Conservation (phyloP, 768 basidiomycete species). For the Russula virescens region DNA sequence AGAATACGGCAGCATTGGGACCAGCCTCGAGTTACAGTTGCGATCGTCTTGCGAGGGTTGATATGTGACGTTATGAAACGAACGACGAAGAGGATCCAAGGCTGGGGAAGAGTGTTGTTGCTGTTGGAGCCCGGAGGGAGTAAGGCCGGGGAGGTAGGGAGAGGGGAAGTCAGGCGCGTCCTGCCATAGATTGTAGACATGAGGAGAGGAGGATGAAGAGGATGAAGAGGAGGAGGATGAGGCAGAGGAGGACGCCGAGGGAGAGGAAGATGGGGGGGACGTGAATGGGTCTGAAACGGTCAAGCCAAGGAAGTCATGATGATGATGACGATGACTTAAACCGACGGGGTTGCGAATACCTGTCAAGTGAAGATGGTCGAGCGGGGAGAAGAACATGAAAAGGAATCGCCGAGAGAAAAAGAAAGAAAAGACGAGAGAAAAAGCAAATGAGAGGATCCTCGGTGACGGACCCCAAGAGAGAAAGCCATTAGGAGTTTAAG, state of each 20-base stretch:
- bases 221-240: not conserved
- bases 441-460: conserved; percentile 16
- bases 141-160: conserved; percentile 2
- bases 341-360: conserved; percentile 2
- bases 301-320: conserved; percentile 3
- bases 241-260: not conserved
- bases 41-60: conserved; percentile 18
- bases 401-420: not conserved
- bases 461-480: conserved; percentile 16
- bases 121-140: not conserved
- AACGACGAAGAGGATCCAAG: conserved; percentile 8
- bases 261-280: not conserved
- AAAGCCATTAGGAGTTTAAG: conserved; percentile 24
- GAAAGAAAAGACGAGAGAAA: not conserved
- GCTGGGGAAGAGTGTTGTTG: not conserved
- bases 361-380: conserved; percentile 4
- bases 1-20: conserved; percentile 22
- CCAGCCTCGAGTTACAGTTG: conserved; percentile 3
- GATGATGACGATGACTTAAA: not conserved
- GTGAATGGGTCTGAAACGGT: not conserved
- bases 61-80: conserved; percentile 4
- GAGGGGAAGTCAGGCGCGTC: conserved; percentile 9
- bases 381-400: conserved; percentile 17
- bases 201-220: not conserved
- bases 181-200: conserved; percentile 18